Conservation (phyloP, 768 basidiomycete genomes). For the Boletus subcaerulescens region DNA sequence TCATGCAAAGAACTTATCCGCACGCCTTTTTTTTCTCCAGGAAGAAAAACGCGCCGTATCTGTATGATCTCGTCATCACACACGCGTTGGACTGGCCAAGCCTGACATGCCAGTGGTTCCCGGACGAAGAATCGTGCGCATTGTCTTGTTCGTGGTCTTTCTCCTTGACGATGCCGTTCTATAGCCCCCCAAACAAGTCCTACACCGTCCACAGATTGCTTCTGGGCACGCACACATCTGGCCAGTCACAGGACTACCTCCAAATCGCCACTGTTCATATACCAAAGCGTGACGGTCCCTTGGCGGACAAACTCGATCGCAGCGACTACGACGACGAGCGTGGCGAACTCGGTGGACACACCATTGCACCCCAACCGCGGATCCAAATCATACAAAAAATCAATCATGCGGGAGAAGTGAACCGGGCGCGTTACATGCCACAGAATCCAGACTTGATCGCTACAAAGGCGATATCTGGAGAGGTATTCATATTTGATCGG, state of each 20-base stretch:
- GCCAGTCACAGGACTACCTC: conserved; percentile 89
- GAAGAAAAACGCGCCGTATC: conserved; percentile 97
- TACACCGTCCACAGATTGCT: conserved; percentile 93
- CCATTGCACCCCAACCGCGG: conserved; percentile 77
- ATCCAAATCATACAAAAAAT: conserved; percentile 91
- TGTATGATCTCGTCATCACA: conserved; percentile 96
- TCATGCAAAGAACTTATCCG: neutral
- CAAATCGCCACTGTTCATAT: conserved; percentile 95
- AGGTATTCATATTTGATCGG: conserved; percentile 93
- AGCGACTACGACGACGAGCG: conserved; percentile 87
- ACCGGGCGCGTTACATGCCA: conserved; percentile 98
- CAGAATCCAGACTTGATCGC: conserved; percentile 97
- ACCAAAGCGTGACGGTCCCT: conserved; percentile 72
- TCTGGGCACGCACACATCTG: conserved; percentile 96
- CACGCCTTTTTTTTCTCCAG: conserved; percentile 35
- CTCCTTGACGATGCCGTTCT: neutral
- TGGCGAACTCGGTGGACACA: conserved; percentile 92
- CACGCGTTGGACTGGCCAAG: conserved; percentile 99
- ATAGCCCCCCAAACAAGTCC: conserved; percentile 87
- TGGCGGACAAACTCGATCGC: conserved; percentile 75
- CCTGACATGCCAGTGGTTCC: conserved; percentile 98
- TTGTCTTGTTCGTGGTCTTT: neutral
- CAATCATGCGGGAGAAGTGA: conserved; percentile 94
- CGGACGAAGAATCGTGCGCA: conserved; percentile 88
- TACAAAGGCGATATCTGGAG: conserved; percentile 88